Evolutionary conservation across 495 filamentous ascomycete species (phyloP).

Genomic region (Astrothelium macrocarpum): DNA sequence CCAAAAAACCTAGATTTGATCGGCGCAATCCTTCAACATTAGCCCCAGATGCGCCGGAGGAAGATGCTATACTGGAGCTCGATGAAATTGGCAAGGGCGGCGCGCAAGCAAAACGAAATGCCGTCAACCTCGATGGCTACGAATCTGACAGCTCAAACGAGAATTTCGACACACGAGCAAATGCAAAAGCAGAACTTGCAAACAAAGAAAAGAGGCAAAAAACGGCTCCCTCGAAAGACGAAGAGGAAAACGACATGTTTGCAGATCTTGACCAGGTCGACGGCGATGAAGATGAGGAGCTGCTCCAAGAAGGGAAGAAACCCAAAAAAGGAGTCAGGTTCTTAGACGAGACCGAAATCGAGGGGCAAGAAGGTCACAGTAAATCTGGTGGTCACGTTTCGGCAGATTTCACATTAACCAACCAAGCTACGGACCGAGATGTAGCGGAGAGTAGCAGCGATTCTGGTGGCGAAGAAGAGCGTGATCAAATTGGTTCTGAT

Average conservation of each 20-base stretch:
- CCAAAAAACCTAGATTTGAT: constrained; percentile 91
- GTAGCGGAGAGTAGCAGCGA: constrained; percentile 43
- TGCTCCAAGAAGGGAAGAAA: constrained; percentile 47
- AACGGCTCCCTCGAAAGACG: constrained; percentile 45
- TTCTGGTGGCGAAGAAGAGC: constrained; percentile 63
- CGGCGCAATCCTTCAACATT: constrained; percentile 86
- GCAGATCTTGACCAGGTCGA: constrained; percentile 50
- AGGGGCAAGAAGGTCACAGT: constrained; percentile 69
- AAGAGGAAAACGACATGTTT: constrained; percentile 87
- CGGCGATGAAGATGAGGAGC: constrained; percentile 32
- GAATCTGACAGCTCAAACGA: constrained; percentile 92
- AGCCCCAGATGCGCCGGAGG: constrained; percentile 65
- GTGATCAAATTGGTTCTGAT: constrained; percentile 55
- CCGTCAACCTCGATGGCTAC: constrained; percentile 92
- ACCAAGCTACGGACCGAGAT: constrained; percentile 14
- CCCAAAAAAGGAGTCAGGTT: constrained; percentile 68
- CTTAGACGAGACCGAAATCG: constrained; percentile 63
- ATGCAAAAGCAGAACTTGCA: constrained; percentile 45
- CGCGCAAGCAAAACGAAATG: constrained; percentile 72
- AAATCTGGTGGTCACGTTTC: constrained; percentile 62
- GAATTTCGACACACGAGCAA: constrained; percentile 64
- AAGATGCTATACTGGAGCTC: constrained; percentile 73
- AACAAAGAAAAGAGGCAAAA: constrained; percentile 37
- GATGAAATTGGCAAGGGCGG: constrained; percentile 85
- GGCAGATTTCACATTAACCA: constrained; percentile 41